A percentile compares a stretch with the other conserved stretches of the same genome.
These are phyloP conservation scores for Aspergillus felis DNA, from an alignment of 2,329 filamentous ascomycete genomes.

Conservation along the genomic window DNA sequence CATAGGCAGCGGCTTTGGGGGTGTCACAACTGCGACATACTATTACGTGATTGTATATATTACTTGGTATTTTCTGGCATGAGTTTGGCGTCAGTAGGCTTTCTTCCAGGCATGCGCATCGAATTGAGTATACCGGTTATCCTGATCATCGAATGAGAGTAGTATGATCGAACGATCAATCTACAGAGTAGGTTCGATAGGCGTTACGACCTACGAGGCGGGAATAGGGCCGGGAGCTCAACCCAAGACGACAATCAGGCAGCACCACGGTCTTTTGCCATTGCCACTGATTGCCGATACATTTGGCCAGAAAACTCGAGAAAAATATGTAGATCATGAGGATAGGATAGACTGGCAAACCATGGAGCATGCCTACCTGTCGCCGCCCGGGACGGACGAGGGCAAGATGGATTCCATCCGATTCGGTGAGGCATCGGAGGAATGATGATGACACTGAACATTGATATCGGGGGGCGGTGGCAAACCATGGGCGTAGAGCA, in stretches of 20 bases:
- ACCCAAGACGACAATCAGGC: neutral
- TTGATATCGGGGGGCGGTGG: neutral
- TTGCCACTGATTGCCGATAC: neutral
- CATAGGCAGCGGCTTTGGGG: conserved; percentile 1
- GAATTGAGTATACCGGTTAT: neutral
- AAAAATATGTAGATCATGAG: neutral
- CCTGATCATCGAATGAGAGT: neutral
- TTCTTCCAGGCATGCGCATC: neutral
- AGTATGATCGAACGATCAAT: neutral
- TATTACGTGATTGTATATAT: conserved; percentile 8
- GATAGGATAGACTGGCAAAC: neutral
- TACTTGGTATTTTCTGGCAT: neutral
- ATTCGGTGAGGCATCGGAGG: neutral
- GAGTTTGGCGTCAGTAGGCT: neutral
- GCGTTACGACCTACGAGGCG: no score
- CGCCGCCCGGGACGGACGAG: no score
- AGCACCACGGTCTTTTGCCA: neutral
- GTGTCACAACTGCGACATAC: conserved; percentile 5
- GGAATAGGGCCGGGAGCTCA: neutral
- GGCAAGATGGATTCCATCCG: no score
- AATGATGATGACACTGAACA: no score
- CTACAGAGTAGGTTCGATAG: neutral
- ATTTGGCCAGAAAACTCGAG: neutral
- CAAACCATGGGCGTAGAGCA: neutral
- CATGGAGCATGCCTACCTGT: neutral